Evolutionary conservation across 495 filamentous ascomycete genomes (phyloP).

Genomic region (Barbatosphaeria neglecta): DNA sequence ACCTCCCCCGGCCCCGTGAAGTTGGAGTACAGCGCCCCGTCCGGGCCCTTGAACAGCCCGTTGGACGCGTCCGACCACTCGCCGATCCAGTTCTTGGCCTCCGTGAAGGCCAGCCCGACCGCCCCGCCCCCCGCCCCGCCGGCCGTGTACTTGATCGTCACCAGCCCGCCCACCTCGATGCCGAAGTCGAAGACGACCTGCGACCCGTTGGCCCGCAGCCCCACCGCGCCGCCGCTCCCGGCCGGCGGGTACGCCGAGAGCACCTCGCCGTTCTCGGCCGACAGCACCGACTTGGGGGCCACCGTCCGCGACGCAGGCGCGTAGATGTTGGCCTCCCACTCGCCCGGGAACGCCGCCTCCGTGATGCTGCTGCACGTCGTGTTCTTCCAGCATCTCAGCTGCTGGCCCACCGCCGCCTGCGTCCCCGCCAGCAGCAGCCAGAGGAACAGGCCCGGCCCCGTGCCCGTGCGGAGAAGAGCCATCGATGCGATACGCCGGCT

Average conservation of each 20-base stretch:
- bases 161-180: constrained; percentile 45
- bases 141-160: constrained; percentile 34
- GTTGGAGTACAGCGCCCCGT: constrained; percentile 41
- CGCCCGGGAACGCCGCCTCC: constrained; percentile 41
- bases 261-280: constrained; percentile 18
- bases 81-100: constrained; percentile 52
- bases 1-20: constrained; percentile 31
- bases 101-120: constrained; percentile 50
- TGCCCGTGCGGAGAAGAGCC: not conserved
- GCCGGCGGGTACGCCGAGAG: constrained; percentile 19
- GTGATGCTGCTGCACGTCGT: constrained; percentile 43
- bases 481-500: not conserved
- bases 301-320: constrained; percentile 44
- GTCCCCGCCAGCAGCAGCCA: constrained; percentile 1
- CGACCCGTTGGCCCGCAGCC: constrained; percentile 33
- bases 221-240: constrained; percentile 13
- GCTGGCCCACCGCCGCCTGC: constrained; percentile 7
- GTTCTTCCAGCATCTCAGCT: constrained; percentile 43
- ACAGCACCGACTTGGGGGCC: constrained; percentile 33
- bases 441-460: not conserved
- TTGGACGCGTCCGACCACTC: constrained; percentile 49
- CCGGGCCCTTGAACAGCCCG: constrained; percentile 36
- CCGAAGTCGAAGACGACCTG: constrained; percentile 46
- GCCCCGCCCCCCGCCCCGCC: constrained; percentile 26
- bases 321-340: constrained; percentile 51